Conservation (phyloP, 192 early-diverging fungal genomes). For the Linnemannia exigua region DNA sequence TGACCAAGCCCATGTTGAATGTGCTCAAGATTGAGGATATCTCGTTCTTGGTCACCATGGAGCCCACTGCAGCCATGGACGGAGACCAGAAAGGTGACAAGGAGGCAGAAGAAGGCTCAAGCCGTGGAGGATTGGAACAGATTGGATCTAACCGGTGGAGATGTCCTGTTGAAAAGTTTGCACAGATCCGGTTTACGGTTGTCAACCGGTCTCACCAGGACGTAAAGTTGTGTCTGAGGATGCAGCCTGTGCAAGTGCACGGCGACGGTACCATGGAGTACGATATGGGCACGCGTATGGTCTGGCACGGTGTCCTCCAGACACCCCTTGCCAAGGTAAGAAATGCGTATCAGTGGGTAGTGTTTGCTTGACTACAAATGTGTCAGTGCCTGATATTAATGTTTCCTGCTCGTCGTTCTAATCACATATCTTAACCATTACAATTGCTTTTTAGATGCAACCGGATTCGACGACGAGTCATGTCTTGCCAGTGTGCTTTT, state of each 20-base stretch:
- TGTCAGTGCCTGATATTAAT: not conserved
- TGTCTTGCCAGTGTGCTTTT: conserved; percentile 66
- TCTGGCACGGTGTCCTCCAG: conserved; percentile 69
- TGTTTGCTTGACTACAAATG: too few relatives aligned
- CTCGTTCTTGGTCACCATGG: conserved; percentile 64
- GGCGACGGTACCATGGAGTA: conserved; percentile 69
- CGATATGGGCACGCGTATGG: conserved; percentile 62
- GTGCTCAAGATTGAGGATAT: conserved; percentile 75
- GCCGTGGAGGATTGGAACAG: conserved; percentile 40
- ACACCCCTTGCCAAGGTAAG: conserved; percentile 65
- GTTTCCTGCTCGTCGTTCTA: not conserved
- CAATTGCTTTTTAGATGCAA: conserved; percentile 56
- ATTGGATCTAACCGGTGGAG: conserved; percentile 59
- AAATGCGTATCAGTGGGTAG: too few relatives aligned
- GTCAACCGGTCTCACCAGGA: conserved; percentile 67
- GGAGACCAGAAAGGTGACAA: not conserved
- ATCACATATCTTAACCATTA: not conserved
- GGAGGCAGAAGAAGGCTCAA: not conserved
- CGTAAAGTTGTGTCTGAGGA: conserved; percentile 66
- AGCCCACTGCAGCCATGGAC: conserved; percentile 28
- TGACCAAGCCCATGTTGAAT: conserved; percentile 68
- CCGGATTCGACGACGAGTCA: conserved; percentile 62
- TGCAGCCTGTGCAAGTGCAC: conserved; percentile 68
- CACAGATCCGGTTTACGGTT: conserved; percentile 61
- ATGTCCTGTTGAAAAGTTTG: conserved; percentile 62